Percentiles rank a stretch among this genome's conserved stretches.
Evolutionary conservation across 2,329 filamentous ascomycete genomes (phyloP).

Genomic region (Fusarium siculi): DNA sequence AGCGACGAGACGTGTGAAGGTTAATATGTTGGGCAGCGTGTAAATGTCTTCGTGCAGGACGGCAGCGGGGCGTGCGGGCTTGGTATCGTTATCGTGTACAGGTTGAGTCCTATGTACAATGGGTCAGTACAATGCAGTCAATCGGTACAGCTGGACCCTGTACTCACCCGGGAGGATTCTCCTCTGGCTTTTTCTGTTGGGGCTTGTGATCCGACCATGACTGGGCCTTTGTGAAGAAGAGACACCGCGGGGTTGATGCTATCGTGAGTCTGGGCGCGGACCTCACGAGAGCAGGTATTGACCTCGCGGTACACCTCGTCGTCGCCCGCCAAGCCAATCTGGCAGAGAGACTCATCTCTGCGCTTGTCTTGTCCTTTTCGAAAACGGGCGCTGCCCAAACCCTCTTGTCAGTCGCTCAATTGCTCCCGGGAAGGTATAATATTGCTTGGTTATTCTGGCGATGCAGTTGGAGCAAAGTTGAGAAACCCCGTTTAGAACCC

Average conservation of each 20-base stretch:
- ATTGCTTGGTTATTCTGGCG: not conserved
- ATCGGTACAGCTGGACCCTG: not conserved
- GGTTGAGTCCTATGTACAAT: slow-evolving; percentile 11
- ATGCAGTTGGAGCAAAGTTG: slow-evolving; percentile 6
- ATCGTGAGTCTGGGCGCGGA: slow-evolving; percentile 10
- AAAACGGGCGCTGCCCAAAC: slow-evolving; percentile 8
- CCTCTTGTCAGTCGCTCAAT: slow-evolving; percentile 12
- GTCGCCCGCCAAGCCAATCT: slow-evolving; percentile 28
- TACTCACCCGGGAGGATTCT: slow-evolving; percentile 8
- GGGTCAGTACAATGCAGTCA: not conserved
- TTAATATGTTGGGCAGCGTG: slow-evolving; percentile 94
- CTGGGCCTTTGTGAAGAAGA: slow-evolving; percentile 40
- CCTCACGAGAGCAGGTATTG: slow-evolving; percentile 10
- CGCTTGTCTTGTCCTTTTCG: slow-evolving; percentile 4
- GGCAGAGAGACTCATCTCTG: slow-evolving; percentile 25
- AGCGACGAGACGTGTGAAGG: slow-evolving; percentile 83
- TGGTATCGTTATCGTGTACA: not conserved
- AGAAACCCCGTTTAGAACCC: slow-evolving; percentile 21
- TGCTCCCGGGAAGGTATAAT: not conserved
- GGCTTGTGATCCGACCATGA: slow-evolving; percentile 32
- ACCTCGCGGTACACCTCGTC: slow-evolving; percentile 8
- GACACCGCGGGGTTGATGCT: slow-evolving; percentile 13
- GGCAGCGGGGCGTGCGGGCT: slow-evolving; percentile 4
- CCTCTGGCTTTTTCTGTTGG: slow-evolving; percentile 13
- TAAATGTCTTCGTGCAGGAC: slow-evolving; percentile 84